A percentile compares a stretch with the other conserved stretches of the same genome.
phyloP scores from a whole-genome alignment of 805 yeast genomes.

The Candida parachauliodes region DNA sequence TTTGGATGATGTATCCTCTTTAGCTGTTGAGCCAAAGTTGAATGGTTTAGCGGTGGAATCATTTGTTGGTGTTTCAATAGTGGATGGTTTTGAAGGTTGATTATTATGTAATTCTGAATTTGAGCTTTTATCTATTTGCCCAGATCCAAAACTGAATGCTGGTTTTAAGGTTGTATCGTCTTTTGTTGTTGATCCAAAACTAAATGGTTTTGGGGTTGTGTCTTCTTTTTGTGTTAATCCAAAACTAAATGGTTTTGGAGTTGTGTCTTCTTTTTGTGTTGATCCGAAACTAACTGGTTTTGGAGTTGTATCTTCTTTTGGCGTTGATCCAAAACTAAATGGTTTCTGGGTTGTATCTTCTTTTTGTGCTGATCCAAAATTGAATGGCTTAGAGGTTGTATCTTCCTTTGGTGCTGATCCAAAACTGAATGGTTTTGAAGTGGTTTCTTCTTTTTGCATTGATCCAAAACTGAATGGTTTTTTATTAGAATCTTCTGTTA shows the following conservation, averaged over 20 bases:
- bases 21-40: slow-evolving; percentile 1
- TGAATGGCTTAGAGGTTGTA: no score
- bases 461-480: no score
- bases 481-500: slow-evolving; percentile 15
- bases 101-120: background rate
- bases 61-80: background rate
- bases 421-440: no score
- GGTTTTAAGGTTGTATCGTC: slow-evolving; percentile 7
- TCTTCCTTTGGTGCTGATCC: slow-evolving; percentile 6
- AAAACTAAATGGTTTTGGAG: slow-evolving; percentile 10
- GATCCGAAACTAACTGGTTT: slow-evolving; percentile 14
- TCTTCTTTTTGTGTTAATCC: slow-evolving; percentile 10
- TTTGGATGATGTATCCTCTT: slow-evolving; percentile 1
- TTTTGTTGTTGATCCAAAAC: slow-evolving; percentile 13
- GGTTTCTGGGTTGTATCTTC: slow-evolving; percentile 4
- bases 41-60: slow-evolving; percentile 6
- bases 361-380: slow-evolving; percentile 11
- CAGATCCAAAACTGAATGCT: slow-evolving; percentile 17
- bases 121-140: background rate
- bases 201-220: slow-evolving; percentile 4
- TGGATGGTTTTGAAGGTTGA: background rate
- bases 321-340: slow-evolving; percentile 14
- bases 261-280: background rate
- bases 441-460: slow-evolving; percentile 11
- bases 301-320: background rate